Conservation (phyloP, 2,329 filamentous ascomycete species). For the Xylaria digitata region DNA sequence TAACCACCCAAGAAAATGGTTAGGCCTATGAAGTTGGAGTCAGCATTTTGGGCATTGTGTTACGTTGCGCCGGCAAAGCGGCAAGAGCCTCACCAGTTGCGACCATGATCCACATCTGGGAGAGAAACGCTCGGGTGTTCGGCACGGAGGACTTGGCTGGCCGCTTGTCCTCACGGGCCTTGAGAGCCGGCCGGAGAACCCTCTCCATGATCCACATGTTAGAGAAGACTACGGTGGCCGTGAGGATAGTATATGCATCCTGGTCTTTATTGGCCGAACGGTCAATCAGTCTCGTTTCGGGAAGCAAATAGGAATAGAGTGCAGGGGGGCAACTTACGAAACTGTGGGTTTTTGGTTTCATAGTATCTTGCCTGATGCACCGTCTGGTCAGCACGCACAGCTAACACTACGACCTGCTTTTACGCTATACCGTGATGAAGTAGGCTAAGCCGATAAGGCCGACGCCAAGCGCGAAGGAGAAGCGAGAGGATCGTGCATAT, state of each 20-base stretch:
- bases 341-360: conserved; percentile 81
- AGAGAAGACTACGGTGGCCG: conserved; percentile 74
- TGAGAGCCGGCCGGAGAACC: conserved; percentile 59
- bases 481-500: conserved; percentile 66
- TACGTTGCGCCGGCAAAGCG: conserved; percentile 3
- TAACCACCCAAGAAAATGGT: conserved; percentile 80
- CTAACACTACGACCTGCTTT: not conserved
- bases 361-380: conserved; percentile 69
- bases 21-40: conserved; percentile 61
- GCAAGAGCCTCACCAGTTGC: conserved; percentile 55
- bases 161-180: conserved; percentile 60
- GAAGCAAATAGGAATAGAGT: not conserved
- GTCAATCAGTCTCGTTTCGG: conserved; percentile 22
- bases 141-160: conserved; percentile 51
- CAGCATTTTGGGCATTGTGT: conserved; percentile 3
- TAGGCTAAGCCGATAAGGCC: conserved; percentile 66
- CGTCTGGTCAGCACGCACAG: conserved; percentile 33
- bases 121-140: conserved; percentile 53
- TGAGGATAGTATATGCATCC: conserved; percentile 77
- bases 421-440: conserved; percentile 75
- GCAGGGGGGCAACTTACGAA: conserved; percentile 71
- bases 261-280: conserved; percentile 26
- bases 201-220: conserved; percentile 80
- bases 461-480: conserved; percentile 66
- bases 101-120: conserved; percentile 82